Conservation (phyloP, 2,329 filamentous ascomycete species). For the Colletotrichum horii region DNA sequence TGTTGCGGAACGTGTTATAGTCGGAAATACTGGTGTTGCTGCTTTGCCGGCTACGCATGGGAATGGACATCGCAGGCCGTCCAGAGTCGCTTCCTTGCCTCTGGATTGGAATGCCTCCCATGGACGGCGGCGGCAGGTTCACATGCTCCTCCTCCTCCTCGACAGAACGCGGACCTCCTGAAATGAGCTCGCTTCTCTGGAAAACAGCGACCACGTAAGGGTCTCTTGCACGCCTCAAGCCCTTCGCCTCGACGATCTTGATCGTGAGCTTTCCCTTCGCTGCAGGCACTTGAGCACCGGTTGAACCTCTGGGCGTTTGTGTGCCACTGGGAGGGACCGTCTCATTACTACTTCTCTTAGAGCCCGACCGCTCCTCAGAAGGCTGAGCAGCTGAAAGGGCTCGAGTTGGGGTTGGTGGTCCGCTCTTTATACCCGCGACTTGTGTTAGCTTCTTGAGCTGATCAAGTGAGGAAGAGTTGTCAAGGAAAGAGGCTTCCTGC, state of each 20-base stretch:
- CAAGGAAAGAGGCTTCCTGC: slow-evolving; percentile 41
- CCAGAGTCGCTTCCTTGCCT: slow-evolving; percentile 82
- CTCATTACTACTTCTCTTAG: slow-evolving; percentile 42
- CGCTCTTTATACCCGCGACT: slow-evolving; percentile 83
- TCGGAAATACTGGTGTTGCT: slow-evolving; percentile 89
- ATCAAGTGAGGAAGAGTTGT: slow-evolving; percentile 68
- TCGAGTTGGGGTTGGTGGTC: slow-evolving; percentile 86
- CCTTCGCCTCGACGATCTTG: slow-evolving; percentile 85
- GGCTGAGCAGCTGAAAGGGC: slow-evolving; percentile 73
- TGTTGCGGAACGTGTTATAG: slow-evolving; percentile 62
- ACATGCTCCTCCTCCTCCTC: slow-evolving; percentile 68
- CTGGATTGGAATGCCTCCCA: slow-evolving; percentile 65
- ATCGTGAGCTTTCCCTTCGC: slow-evolving; percentile 89
- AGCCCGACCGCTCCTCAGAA: slow-evolving; percentile 47
- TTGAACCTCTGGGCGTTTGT: slow-evolving; percentile 53
- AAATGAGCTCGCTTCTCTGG: slow-evolving; percentile 95
- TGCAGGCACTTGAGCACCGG: slow-evolving; percentile 68
- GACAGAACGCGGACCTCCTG: slow-evolving; percentile 74
- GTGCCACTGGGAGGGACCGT: slow-evolving; percentile 54
- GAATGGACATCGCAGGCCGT: slow-evolving; percentile 86
- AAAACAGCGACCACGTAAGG: slow-evolving; percentile 98
- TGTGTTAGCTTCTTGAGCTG: slow-evolving; percentile 89
- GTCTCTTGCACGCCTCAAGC: slow-evolving; percentile 80
- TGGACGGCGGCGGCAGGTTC: slow-evolving; percentile 46
- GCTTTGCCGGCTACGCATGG: slow-evolving; percentile 95